Conservation (phyloP, 805 yeast species). For the Metschnikowia rubicola region DNA sequence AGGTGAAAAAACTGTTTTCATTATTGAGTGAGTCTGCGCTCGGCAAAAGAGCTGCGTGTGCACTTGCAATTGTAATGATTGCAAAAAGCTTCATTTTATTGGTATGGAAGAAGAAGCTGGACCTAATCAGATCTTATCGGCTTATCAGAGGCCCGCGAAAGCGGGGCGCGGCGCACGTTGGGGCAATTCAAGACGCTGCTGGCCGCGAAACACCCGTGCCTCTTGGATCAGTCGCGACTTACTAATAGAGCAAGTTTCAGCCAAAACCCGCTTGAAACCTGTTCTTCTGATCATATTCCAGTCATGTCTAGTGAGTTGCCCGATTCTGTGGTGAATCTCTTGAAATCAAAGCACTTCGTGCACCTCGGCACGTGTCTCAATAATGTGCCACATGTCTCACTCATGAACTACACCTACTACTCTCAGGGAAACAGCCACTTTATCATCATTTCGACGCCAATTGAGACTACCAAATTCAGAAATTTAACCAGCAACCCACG, state of each 20-base stretch:
- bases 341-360: conserved; percentile 63
- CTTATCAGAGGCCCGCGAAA: not conserved
- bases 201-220: not conserved
- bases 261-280: not conserved
- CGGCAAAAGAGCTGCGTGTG: conserved; percentile 1
- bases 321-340: conserved; percentile 38
- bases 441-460: conserved; percentile 70
- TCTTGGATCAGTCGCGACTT: not conserved
- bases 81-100: not conserved
- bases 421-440: conserved; percentile 41
- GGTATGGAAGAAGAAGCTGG: too few relatives aligned
- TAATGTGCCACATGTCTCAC: conserved; percentile 77
- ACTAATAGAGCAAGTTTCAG: not conserved
- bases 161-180: not conserved
- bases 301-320: conserved; percentile 23
- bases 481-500: conserved; percentile 69
- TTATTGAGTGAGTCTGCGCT: not conserved
- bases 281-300: not conserved
- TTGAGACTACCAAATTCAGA: conserved; percentile 66
- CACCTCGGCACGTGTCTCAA: conserved; percentile 81
- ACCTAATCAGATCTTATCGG: conserved; percentile 2
- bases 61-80: not conserved
- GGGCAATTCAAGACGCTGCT: not conserved
- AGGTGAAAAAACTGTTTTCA: not conserved
- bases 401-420: conserved; percentile 84